Percentiles rank a stretch among this genome's conserved stretches.
Evolutionary conservation across 495 filamentous ascomycete species (phyloP).

Genomic region (Immersiella caudata): DNA sequence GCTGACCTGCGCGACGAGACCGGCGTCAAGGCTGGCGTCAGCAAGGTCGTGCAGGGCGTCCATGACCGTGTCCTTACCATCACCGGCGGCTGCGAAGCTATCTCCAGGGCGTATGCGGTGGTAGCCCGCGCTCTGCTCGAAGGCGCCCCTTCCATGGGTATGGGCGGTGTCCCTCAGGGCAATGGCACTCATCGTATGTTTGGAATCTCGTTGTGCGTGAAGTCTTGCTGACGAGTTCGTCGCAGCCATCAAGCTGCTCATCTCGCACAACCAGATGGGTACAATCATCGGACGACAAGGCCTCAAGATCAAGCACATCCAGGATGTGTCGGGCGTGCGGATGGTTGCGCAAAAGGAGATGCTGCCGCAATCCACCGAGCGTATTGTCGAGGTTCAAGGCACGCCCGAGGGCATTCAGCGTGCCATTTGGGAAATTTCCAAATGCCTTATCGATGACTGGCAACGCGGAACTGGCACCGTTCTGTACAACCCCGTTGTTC

Average conservation of each 20-base stretch:
- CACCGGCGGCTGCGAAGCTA: slow-evolving; percentile 80
- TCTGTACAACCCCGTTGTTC: slow-evolving; percentile 92
- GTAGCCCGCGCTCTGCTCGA: slow-evolving; percentile 90
- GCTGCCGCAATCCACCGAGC: slow-evolving; percentile 98
- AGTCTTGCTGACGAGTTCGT: slow-evolving; percentile 25
- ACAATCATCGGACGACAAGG: slow-evolving; percentile 97
- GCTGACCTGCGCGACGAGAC: slow-evolving; percentile 96
- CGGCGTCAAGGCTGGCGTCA: slow-evolving; percentile 94
- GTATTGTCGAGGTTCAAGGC: slow-evolving; percentile 94
- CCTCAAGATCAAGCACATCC: slow-evolving; percentile 98
- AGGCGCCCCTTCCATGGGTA: slow-evolving; percentile 90
- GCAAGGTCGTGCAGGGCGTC: slow-evolving; percentile 96
- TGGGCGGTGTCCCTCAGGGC: slow-evolving; percentile 81
- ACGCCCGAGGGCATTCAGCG: slow-evolving; percentile 91
- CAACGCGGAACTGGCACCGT: slow-evolving; percentile 95
- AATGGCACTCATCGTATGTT: slow-evolving; percentile 91
- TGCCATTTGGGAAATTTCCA: slow-evolving; percentile 97
- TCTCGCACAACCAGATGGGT: slow-evolving; percentile 99
- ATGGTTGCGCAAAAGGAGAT: slow-evolving; percentile 99
- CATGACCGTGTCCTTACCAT: slow-evolving; percentile 97
- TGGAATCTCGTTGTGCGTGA: neutral
- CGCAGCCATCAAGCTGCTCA: slow-evolving; percentile 90
- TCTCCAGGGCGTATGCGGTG: slow-evolving; percentile 88
- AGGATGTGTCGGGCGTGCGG: slow-evolving; percentile 92
- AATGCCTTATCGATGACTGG: slow-evolving; percentile 97